phyloP scores from a whole-genome alignment of 768 basidiomycete species.

The Leccinum longicurvipes region DNA sequence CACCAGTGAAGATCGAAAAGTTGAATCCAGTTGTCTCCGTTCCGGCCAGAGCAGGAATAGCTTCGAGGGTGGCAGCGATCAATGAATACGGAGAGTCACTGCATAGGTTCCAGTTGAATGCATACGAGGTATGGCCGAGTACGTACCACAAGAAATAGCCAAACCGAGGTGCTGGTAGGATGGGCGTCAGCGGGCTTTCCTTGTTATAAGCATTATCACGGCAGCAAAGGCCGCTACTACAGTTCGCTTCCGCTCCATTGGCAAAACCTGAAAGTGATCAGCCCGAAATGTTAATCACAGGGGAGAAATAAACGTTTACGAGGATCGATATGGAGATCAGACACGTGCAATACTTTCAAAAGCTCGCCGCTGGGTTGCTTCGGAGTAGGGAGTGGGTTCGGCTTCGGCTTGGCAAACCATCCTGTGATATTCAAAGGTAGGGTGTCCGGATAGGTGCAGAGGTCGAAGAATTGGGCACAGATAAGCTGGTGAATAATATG shows the following conservation, averaged over 20 bases:
- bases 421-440: slow-evolving; percentile 57
- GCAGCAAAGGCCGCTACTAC: slow-evolving; percentile 65
- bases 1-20: slow-evolving; percentile 69
- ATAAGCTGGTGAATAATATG: slow-evolving; percentile 39
- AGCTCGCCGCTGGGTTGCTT: slow-evolving; percentile 61
- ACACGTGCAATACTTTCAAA: slow-evolving; percentile 72
- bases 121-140: not conserved
- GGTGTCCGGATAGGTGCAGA: slow-evolving; percentile 57
- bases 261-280: slow-evolving; percentile 49
- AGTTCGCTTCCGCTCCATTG: slow-evolving; percentile 70
- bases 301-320: slow-evolving; percentile 35
- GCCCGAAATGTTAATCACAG: not conserved
- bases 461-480: slow-evolving; percentile 55
- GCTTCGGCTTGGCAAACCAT: slow-evolving; percentile 80
- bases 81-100: slow-evolving; percentile 67
- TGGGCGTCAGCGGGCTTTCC: slow-evolving; percentile 45
- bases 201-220: slow-evolving; percentile 50
- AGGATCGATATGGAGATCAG: slow-evolving; percentile 75
- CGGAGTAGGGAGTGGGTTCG: slow-evolving; percentile 56
- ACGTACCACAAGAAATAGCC: slow-evolving; percentile 59
- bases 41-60: slow-evolving; percentile 64
- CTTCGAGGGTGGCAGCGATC: slow-evolving; percentile 54
- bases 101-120: not conserved
- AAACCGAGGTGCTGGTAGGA: slow-evolving; percentile 64
- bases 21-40: slow-evolving; percentile 60